phyloP scores from a whole-genome alignment of 768 basidiomycete species.

The Boletus pseudopeckii region DNA sequence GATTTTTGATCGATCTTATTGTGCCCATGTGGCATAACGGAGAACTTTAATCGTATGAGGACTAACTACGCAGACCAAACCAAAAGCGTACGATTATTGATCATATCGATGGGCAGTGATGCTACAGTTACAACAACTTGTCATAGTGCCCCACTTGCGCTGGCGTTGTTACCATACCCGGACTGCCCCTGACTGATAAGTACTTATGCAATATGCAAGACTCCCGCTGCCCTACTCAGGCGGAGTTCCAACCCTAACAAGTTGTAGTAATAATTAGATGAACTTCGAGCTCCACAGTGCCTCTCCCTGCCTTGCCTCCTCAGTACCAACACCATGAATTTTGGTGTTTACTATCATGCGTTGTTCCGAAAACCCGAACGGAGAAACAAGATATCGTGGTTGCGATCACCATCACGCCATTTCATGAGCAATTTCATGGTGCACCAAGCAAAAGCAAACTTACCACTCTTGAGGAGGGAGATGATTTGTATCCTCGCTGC shows the following conservation, averaged over 20 bases:
- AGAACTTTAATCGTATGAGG: constrained; percentile 1
- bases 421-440: not conserved
- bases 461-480: constrained; percentile 49
- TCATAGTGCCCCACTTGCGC: too few species aligned
- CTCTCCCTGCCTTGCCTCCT: constrained; percentile 48
- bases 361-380: not conserved
- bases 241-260: too few species aligned
- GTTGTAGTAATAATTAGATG: constrained; percentile 29
- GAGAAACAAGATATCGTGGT: not conserved
- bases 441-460: constrained; percentile 16
- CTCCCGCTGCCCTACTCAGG: too few species aligned
- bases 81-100: not conserved
- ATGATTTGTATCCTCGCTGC: constrained; percentile 54
- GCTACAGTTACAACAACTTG: too few species aligned
- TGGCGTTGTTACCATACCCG: too few species aligned
- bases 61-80: not conserved
- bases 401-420: constrained; percentile 1
- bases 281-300: constrained; percentile 53
- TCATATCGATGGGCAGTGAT: not conserved
- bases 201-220: too few species aligned
- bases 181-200: too few species aligned
- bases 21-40: not conserved
- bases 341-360: constrained; percentile 40
- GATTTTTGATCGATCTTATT: constrained; percentile 8
- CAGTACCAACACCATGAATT: constrained; percentile 45